Evolutionary conservation across 2,329 filamentous ascomycete genomes (phyloP).

Genomic region (Xylaria sp.): DNA sequence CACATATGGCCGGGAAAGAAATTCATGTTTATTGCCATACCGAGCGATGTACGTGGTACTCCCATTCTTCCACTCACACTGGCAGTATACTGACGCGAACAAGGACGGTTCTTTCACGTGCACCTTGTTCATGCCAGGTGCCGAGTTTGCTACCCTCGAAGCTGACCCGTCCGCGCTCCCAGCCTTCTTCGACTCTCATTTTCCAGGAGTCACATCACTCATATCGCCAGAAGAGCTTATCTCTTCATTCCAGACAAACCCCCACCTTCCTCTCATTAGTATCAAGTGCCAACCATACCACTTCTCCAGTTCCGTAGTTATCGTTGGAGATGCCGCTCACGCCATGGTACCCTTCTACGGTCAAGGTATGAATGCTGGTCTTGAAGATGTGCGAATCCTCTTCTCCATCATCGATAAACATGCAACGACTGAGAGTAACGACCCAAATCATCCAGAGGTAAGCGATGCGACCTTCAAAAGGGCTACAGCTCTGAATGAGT

Average conservation of each 20-base stretch:
- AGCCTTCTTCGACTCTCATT: conserved; percentile 82
- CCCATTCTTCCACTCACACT: neutral
- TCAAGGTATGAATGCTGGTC: conserved; percentile 95
- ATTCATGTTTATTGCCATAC: conserved; percentile 99
- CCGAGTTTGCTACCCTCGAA: conserved; percentile 76
- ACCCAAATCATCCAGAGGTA: conserved; percentile 43
- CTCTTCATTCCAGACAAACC: conserved; percentile 81
- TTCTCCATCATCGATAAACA: conserved; percentile 84
- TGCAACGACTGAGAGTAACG: conserved; percentile 59
- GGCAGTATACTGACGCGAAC: conserved; percentile 31
- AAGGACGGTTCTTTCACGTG: conserved; percentile 93
- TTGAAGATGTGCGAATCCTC: conserved; percentile 91
- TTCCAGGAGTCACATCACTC: conserved; percentile 83
- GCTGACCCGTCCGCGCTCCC: conserved; percentile 68
- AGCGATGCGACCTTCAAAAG: conserved; percentile 68
- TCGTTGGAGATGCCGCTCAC: conserved; percentile 93
- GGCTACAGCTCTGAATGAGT: conserved; percentile 78
- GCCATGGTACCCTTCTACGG: conserved; percentile 99
- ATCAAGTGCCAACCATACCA: conserved; percentile 94
- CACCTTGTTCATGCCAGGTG: conserved; percentile 86
- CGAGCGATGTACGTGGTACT: conserved; percentile 65
- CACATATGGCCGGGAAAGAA: conserved; percentile 97
- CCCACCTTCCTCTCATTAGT: conserved; percentile 90
- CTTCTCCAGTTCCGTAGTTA: conserved; percentile 78
- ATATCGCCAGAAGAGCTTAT: conserved; percentile 76